Conservation (phyloP, 192 early-diverging fungal genomes). For the Phlyctochytrium planicorne region DNA sequence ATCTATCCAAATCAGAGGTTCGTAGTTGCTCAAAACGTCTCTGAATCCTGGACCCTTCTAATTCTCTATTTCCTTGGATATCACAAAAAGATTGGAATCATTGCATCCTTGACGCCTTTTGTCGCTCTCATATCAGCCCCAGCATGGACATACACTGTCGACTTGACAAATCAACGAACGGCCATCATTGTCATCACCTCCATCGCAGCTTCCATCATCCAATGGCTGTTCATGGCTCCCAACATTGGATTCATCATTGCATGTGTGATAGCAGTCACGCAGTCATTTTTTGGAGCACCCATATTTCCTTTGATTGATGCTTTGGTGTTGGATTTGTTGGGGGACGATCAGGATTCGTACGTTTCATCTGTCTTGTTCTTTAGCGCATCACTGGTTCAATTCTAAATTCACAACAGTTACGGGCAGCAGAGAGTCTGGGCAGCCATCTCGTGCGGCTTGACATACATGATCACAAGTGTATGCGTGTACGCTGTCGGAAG, state of each 20-base stretch:
- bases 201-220: background rate
- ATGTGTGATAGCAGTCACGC: background rate
- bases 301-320: background rate
- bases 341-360: background rate
- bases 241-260: background rate
- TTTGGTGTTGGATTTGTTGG: conserved; percentile 1
- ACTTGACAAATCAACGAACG: background rate
- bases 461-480: background rate
- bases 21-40: background rate
- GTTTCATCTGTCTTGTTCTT: background rate
- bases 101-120: background rate
- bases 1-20: background rate
- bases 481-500: background rate
- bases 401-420: background rate
- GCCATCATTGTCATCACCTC: background rate
- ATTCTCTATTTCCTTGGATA: background rate
- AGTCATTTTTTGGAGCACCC: conserved; percentile 2
- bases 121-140: background rate
- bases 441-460: background rate
- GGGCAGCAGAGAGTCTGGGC: conserved; percentile 1
- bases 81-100: background rate
- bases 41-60: background rate
- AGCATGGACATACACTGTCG: background rate
- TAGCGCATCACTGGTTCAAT: too few species aligned
- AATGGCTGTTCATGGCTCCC: background rate